Evolutionary conservation across 225 moss, liverwort and hornwort genomes (phyloP), one percentile per base, ranked within the genome.

Genomic region (Lunularia cruciata): DNA sequence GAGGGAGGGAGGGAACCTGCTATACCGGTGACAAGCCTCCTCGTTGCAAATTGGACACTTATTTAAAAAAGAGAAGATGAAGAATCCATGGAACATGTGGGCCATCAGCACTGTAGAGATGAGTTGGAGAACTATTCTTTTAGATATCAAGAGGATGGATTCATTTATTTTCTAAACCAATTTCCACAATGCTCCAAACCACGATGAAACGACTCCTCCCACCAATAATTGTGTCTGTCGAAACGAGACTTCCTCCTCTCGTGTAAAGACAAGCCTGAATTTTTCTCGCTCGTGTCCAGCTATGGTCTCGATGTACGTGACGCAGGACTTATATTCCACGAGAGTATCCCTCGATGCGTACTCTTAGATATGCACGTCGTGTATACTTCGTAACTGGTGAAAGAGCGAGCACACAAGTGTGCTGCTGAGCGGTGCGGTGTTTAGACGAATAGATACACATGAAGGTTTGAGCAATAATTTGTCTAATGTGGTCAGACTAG

Each of bases 121-220:
- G 26, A 54, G 54, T 54, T 54, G 52, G 22, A 54, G 43, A 28
- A 54, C 54, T 25, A 28, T 54, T 54, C 54, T 0, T 54, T 54
- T 54, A 28, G 54, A 54, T 12, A 54, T 54, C 54, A 54, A 54
- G 28, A 54, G 54, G 22, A 28, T 54, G 28, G 28, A 13, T 28
- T 25, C 27, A 54, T 9, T 54, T 9, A 54, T 2, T 54, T 54
- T 54, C 26, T 54, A 12, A 28, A 54, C 54, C 28, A 54, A 2
- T 54, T 26, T 25, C 26, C 26, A 13, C 27, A 26, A 54, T 28
- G 12, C 23, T 54, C 54, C 54, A 54, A 54, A 54, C 10, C 54
- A 54, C 28, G 54, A 54, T 54, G 54, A 54, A 28, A 54, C 54
- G 26, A 54, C 54, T 54, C 26, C 54, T 54, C 28, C 3, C 54